Percentiles rank a stretch among this genome's conserved stretches.
These are phyloP conservation scores for Lecanicillium sp. DNA, from an alignment of 2,329 filamentous ascomycete genomes.

Conservation along the genomic window DNA sequence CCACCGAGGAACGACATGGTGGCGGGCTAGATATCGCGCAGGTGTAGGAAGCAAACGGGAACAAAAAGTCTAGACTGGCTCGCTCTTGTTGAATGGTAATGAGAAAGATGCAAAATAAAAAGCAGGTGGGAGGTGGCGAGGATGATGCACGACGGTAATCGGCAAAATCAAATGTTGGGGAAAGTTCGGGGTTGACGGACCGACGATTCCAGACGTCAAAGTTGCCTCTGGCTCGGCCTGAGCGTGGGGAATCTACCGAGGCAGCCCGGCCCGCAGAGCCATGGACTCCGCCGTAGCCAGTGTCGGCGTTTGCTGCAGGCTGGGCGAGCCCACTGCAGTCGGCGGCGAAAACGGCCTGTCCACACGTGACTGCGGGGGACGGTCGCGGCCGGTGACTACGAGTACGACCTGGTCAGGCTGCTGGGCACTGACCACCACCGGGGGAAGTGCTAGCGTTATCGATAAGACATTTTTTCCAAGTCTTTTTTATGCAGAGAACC, in stretches of 20 bases:
- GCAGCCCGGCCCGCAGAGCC: slow-evolving; percentile 10
- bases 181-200: slow-evolving; percentile 1
- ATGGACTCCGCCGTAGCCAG: no score
- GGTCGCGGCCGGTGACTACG: slow-evolving; percentile 3
- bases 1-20: slow-evolving; percentile 92
- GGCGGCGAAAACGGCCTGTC: slow-evolving; percentile 2
- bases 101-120: no score
- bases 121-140: no score
- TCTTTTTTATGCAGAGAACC: slow-evolving; percentile 8
- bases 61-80: no score
- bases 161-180: slow-evolving; percentile 4
- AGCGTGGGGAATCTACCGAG: slow-evolving; percentile 15
- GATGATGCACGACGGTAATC: slow-evolving; percentile 3
- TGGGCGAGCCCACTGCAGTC: not conserved
- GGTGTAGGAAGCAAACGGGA: slow-evolving; percentile 1
- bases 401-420: no score
- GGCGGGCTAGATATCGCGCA: slow-evolving; percentile 7
- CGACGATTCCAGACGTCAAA: slow-evolving; percentile 11
- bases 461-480: slow-evolving; percentile 21
- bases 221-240: slow-evolving; percentile 10
- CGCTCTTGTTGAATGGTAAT: no score
- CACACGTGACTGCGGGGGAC: slow-evolving; percentile 28
- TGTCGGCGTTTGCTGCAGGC: no score
- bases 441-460: no score
- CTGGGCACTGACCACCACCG: no score